phyloP scores from a whole-genome alignment of 1,284 basidiomycete genomes.

The Apiotrichum mycotoxinovorans region DNA sequence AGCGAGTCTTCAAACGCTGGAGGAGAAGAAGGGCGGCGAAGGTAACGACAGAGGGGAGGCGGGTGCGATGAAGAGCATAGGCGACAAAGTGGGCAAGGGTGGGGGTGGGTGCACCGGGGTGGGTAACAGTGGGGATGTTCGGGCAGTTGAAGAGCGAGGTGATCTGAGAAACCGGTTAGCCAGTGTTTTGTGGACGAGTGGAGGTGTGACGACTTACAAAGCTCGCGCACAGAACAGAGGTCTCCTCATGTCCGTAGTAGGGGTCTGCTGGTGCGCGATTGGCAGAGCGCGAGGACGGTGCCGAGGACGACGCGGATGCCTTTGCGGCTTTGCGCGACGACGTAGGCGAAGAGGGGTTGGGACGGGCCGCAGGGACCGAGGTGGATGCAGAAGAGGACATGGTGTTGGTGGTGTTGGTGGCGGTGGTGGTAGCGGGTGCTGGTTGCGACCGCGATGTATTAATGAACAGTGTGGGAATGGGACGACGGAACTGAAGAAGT shows the following conservation, averaged over 20 bases:
- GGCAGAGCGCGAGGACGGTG: constrained; percentile 34
- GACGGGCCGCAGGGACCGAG: constrained; percentile 34
- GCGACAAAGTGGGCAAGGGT: constrained; percentile 78
- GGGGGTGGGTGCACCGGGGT: constrained; percentile 50
- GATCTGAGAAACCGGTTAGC: constrained; percentile 45
- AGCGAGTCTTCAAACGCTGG: constrained; percentile 80
- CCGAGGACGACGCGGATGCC: constrained; percentile 40
- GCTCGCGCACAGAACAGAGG: constrained; percentile 61
- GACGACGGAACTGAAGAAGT: neutral
- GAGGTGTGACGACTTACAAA: constrained; percentile 63
- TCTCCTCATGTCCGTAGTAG: constrained; percentile 74
- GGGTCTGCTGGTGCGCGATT: constrained; percentile 54
- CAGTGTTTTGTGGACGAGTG: neutral
- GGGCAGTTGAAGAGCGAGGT: constrained; percentile 51
- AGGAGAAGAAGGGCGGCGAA: constrained; percentile 81
- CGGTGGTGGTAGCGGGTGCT: neutral
- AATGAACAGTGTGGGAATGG: neutral
- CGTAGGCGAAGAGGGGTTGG: constrained; percentile 40
- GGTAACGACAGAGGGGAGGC: constrained; percentile 74
- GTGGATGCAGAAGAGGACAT: constrained; percentile 21
- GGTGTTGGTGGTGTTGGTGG: constrained; percentile 4
- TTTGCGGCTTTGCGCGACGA: constrained; percentile 44
- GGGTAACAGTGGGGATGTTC: constrained; percentile 43
- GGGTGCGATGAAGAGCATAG: constrained; percentile 83
- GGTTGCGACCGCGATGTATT: neutral